These are phyloP conservation scores for Hemisphaericaspora nanyangensis DNA, from an alignment of 805 yeast genomes.

Conservation along the genomic window DNA sequence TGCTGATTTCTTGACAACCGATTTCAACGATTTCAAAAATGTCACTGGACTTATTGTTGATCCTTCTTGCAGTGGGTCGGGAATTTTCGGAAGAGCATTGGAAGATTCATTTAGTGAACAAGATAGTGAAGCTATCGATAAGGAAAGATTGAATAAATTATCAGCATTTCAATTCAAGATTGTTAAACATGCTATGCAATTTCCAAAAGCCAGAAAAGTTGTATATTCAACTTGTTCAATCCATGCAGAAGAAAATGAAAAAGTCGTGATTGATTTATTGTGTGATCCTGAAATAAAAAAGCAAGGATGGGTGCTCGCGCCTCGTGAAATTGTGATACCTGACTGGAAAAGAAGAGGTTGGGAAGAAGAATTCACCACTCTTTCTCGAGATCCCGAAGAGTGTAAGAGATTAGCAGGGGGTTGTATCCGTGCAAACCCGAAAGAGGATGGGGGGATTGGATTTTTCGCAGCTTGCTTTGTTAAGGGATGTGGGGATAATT, in stretches of 20 bases:
- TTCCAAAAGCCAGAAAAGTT: conserved; percentile 71
- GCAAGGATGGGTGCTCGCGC: conserved; percentile 72
- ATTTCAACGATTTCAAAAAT: conserved; percentile 55
- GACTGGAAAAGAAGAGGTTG: conserved; percentile 85
- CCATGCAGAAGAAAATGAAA: conserved; percentile 90
- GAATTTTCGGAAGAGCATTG: conserved; percentile 86
- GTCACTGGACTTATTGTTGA: conserved; percentile 86
- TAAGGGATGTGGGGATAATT: conserved; percentile 13
- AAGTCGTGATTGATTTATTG: conserved; percentile 78
- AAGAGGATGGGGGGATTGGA: conserved; percentile 97
- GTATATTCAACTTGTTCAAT: conserved; percentile 96
- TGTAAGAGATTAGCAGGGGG: conserved; percentile 62
- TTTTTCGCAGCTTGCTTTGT: conserved; percentile 94
- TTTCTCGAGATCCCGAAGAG: conserved; percentile 40
- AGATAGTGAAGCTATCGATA: conserved; percentile 45
- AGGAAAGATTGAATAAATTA: conserved; percentile 65
- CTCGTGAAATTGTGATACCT: conserved; percentile 65
- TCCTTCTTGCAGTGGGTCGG: conserved; percentile 97
- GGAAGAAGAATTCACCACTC: conserved; percentile 56
- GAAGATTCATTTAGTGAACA: conserved; percentile 42
- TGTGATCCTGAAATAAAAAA: conserved; percentile 58
- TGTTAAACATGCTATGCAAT: conserved; percentile 81
- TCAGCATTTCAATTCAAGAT: conserved; percentile 86
- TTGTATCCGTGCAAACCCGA: conserved; percentile 81
- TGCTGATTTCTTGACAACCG: conserved; percentile 63